Percentiles rank a stretch among this genome's conserved stretches.
These are phyloP conservation scores for Colletotrichum phormii DNA, from an alignment of 2,329 filamentous ascomycete genomes.

Conservation along the genomic window DNA sequence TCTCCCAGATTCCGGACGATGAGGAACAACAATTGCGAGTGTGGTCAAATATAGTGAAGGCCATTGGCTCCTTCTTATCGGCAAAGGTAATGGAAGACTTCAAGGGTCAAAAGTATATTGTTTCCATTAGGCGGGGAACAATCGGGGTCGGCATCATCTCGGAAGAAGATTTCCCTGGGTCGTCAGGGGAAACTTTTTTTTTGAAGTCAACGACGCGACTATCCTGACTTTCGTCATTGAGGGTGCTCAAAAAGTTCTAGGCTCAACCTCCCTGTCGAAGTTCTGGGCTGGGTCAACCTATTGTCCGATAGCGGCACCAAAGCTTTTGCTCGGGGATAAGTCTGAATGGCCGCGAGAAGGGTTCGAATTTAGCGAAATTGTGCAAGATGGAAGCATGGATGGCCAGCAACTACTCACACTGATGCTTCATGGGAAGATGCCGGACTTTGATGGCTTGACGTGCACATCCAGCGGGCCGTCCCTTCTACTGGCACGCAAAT, in stretches of 20 bases:
- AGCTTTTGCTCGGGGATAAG: neutral
- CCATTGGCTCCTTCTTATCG: neutral
- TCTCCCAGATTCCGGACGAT: accelerated
- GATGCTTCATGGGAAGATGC: neutral
- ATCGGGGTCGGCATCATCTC: neutral
- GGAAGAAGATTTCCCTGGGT: too few species aligned
- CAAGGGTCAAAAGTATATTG: neutral
- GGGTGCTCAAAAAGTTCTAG: neutral
- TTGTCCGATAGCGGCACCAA: neutral
- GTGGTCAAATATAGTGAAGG: neutral
- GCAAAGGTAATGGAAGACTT: neutral
- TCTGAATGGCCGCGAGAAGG: too few species aligned
- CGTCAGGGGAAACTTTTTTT: neutral
- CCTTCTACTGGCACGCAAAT: neutral
- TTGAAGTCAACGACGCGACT: neutral
- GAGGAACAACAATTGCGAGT: accelerated
- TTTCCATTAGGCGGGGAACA: too few species aligned
- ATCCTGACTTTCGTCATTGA: neutral
- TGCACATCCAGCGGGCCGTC: too few species aligned
- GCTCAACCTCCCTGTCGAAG: neutral
- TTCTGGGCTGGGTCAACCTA: neutral
- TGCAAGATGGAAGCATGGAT: neutral
- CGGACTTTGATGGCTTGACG: too few species aligned
- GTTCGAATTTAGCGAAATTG: too few species aligned
- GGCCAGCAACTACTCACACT: neutral